Evolutionary conservation across 2,329 filamentous ascomycete species (phyloP).

Genomic region (Alternaria incomplexa): DNA sequence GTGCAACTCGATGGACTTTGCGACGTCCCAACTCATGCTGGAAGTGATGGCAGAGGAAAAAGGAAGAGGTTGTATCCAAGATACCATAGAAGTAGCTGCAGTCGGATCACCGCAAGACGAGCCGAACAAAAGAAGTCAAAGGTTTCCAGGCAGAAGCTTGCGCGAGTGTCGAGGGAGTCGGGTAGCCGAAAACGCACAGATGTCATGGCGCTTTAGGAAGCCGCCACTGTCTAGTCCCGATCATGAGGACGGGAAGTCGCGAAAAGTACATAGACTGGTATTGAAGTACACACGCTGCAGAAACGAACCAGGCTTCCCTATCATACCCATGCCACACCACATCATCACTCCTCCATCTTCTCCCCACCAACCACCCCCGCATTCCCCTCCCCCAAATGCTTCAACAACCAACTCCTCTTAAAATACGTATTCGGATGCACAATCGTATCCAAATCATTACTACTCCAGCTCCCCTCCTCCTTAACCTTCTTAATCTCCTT

Average conservation of each 20-base stretch:
- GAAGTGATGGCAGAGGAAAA: not conserved
- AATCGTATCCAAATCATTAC: constrained; percentile 87
- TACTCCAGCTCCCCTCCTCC: constrained; percentile 54
- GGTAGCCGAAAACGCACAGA: not conserved
- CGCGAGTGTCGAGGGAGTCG: not conserved
- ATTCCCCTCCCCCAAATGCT: constrained; percentile 68
- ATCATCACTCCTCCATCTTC: constrained; percentile 46
- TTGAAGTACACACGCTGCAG: not conserved
- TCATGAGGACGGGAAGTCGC: not conserved
- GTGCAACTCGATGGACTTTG: not conserved
- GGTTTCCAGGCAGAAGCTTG: not conserved
- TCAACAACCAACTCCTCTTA: constrained; percentile 89
- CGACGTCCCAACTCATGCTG: not conserved
- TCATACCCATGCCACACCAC: no score
- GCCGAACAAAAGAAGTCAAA: not conserved
- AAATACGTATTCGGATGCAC: constrained; percentile 98
- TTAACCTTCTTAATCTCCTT: constrained; percentile 58
- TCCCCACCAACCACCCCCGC: constrained; percentile 40
- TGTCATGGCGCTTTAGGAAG: not conserved
- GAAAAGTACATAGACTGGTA: not conserved
- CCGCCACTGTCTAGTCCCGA: not conserved
- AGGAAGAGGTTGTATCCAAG: not conserved
- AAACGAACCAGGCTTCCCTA: no score
- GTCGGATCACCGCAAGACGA: no score
- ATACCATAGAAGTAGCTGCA: not conserved